Conservation (phyloP, 2,329 filamentous ascomycete species). For the Davidsoniella australis region DNA sequence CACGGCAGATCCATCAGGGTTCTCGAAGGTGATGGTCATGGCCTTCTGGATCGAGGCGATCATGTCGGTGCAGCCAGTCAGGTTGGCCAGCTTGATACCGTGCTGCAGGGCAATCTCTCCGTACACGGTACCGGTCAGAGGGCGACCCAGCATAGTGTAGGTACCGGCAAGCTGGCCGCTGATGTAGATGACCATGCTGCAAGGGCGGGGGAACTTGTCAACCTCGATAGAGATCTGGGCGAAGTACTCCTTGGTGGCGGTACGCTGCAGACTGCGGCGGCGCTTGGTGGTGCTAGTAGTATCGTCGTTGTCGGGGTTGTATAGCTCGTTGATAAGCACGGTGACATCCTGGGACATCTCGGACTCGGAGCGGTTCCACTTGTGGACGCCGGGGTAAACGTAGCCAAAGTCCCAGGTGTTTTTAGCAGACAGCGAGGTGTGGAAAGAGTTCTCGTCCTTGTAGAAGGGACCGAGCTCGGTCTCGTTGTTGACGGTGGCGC, state of each 20-base stretch:
- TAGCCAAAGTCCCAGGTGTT: conserved; percentile 23
- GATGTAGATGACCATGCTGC: conserved; percentile 21
- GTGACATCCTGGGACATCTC: conserved; percentile 20
- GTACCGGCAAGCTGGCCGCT: conserved; percentile 19
- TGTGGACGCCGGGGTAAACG: conserved; percentile 23
- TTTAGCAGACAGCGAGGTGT: conserved; percentile 24
- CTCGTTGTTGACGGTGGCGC: conserved; percentile 25
- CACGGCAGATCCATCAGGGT: conserved; percentile 11
- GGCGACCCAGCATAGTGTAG: conserved; percentile 23
- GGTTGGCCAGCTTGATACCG: conserved; percentile 49
- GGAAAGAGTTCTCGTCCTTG: conserved; percentile 21
- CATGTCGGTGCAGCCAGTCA: conserved; percentile 3
- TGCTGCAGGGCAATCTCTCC: conserved; percentile 29
- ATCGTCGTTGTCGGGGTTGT: conserved; percentile 13
- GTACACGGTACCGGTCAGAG: conserved; percentile 18
- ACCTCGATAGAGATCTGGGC: conserved; percentile 21
- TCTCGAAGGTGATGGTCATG: conserved; percentile 17
- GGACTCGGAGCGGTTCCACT: conserved; percentile 18
- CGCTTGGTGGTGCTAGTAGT: background rate
- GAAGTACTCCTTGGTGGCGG: conserved; percentile 18
- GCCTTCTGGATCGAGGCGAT: conserved; percentile 8
- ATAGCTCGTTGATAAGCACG: conserved; percentile 21
- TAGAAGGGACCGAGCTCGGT: conserved; percentile 35
- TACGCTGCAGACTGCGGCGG: conserved; percentile 1
- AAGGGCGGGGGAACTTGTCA: conserved; percentile 21